Conservation (phyloP, 2,329 filamentous ascomycete genomes). For the Alternaria gaisen region DNA sequence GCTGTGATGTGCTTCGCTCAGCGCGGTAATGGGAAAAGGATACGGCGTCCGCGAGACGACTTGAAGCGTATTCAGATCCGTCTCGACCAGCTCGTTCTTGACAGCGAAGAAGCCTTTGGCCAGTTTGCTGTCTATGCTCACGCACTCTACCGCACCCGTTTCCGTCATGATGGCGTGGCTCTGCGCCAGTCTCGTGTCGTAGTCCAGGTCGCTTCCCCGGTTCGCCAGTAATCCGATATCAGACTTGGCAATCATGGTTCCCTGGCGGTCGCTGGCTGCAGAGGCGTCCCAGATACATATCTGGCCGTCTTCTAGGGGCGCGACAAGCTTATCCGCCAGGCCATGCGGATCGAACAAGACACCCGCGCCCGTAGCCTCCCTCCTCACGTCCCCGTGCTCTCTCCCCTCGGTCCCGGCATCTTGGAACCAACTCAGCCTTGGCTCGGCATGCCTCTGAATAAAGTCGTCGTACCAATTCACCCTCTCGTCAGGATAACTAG, state of each 20-base stretch:
- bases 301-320: constrained; percentile 85
- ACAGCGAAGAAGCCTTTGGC: constrained; percentile 82
- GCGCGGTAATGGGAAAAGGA: constrained; percentile 81
- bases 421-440: constrained; percentile 81
- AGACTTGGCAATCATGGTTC: constrained; percentile 72
- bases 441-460: constrained; percentile 78
- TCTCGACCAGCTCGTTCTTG: constrained; percentile 73
- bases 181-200: constrained; percentile 55
- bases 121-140: constrained; percentile 75
- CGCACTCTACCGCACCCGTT: constrained; percentile 78
- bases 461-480: constrained; percentile 91
- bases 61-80: constrained; percentile 78
- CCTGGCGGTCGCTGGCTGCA: constrained; percentile 65
- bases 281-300: constrained; percentile 81
- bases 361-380: constrained; percentile 78
- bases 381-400: constrained; percentile 52
- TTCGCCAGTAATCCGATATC: constrained; percentile 71
- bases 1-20: constrained; percentile 73
- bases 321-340: constrained; percentile 69
- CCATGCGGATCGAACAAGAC: constrained; percentile 65
- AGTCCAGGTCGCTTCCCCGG: constrained; percentile 55
- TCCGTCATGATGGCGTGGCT: constrained; percentile 71
- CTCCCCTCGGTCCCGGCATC: constrained; percentile 56
- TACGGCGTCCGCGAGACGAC: constrained; percentile 75
- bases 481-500: constrained; percentile 73